These are phyloP conservation scores for Trichopus zeylanicus DNA, from an alignment of 116 monocot genomes.

Conservation along the genomic window DNA sequence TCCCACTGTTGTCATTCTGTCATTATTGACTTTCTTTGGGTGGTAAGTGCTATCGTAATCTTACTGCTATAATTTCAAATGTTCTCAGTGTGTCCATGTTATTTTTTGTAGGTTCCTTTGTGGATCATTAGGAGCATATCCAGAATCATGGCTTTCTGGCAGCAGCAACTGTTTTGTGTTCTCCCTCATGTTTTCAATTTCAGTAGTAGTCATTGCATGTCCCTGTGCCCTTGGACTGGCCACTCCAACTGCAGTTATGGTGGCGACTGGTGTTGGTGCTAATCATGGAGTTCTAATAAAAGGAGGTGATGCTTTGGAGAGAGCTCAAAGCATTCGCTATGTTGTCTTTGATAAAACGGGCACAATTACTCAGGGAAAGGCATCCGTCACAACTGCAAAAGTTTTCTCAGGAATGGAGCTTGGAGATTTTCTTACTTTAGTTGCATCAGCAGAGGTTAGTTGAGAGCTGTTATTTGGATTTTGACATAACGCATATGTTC, in stretches of 20 bases:
- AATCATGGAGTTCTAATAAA: conserved; percentile 83
- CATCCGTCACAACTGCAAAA: conserved; percentile 63
- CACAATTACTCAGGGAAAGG: conserved; percentile 92
- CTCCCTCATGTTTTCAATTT: conserved; percentile 98
- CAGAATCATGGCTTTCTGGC: conserved; percentile 65
- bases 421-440: conserved; percentile 69
- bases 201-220: conserved; percentile 98
- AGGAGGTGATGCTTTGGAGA: conserved; percentile 96
- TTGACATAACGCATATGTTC: not conserved
- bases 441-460: conserved; percentile 91
- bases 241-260: conserved; percentile 98
- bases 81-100: conserved; percentile 8
- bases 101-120: conserved; percentile 67
- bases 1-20: conserved; percentile 67
- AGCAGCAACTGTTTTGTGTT: conserved; percentile 83
- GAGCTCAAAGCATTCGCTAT: conserved; percentile 61
- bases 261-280: conserved; percentile 95
- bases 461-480: not conserved
- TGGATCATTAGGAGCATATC: conserved; percentile 81
- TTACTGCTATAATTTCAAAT: not conserved
- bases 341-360: conserved; percentile 97
- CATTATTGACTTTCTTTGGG: conserved; percentile 79
- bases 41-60: conserved; percentile 41
- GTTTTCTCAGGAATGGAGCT: conserved; percentile 65
- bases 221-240: conserved; percentile 98